Conservation (phyloP, 192 early-diverging fungal genomes). For the Coemansia sp. region DNA sequence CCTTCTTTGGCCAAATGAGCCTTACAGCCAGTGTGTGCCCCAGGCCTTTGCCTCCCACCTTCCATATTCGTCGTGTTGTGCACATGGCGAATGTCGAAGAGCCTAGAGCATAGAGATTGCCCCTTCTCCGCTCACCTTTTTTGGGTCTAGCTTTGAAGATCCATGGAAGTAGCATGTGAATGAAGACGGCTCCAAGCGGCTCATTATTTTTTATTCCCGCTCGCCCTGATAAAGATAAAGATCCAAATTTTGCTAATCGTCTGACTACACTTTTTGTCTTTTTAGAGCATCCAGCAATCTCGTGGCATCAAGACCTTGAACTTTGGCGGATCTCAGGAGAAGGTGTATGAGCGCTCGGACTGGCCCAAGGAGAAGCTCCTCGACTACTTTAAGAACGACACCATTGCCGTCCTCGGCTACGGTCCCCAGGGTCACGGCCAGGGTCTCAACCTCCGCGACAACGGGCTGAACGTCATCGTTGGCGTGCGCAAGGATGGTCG, state of each 20-base stretch:
- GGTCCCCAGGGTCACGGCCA: conserved; percentile 95
- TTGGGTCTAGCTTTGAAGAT: not conserved
- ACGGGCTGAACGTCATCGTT: conserved; percentile 94
- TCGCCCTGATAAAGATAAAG: not conserved
- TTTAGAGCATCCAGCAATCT: conserved; percentile 49
- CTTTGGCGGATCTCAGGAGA: conserved; percentile 91
- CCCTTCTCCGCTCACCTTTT: not conserved
- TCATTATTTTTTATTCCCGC: not conserved
- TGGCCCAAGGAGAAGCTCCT: conserved; percentile 90
- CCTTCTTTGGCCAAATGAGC: not conserved
- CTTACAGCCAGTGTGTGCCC: not conserved
- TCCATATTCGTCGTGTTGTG: not conserved
- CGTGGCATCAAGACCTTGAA: conserved; percentile 91
- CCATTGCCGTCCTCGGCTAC: conserved; percentile 89
- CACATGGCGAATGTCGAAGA: not conserved
- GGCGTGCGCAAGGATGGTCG: conserved; percentile 86
- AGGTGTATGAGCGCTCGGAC: conserved; percentile 93
- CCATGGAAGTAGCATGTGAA: conserved; percentile 1
- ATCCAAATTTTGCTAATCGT: not conserved
- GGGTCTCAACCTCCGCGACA: conserved; percentile 93
- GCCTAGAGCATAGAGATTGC: not conserved
- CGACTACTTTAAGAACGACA: conserved; percentile 92
- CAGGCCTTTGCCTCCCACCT: too few relatives aligned
- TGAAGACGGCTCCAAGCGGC: conserved; percentile 4
- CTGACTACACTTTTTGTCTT: not conserved